Base-by-base conservation (phyloP, 805 yeast species). In the Jamesozyma lodderae region DNA sequence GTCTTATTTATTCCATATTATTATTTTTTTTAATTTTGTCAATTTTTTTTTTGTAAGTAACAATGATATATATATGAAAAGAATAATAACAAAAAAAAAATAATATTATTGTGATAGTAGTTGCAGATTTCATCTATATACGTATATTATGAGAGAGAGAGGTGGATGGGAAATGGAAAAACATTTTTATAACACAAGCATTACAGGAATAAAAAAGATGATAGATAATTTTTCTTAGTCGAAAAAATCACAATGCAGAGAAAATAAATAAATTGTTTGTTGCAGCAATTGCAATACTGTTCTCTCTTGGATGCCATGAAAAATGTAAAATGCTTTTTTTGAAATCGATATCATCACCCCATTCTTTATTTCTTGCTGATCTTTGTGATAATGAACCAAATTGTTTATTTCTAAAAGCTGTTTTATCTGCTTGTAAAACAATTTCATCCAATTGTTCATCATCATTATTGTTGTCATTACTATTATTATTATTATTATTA, bases 261-360 rank as follows among this genome's bases (percentile, higher is more conserved):
- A 83, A 83, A 43, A 83, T 81, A 65, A 81, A 83, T 51, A 85
- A 72, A 66, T 92, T 92, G 68, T 92, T 94, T 17, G 99, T 92
- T 15, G 98, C 97, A 35, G 97, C 97, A 56, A 92, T 84, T 31
- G 98, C 98, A 49, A 92, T 95, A 37, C 92, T 79, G 66, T 92
- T 86, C 66, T 94, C 98, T 50, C 70, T 72, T 46, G 99, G 98
- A 69, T 92, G 98, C 98, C 99, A 92, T 60, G 96, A 86, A 63
- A 87, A 71, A 65, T 92, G 97, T 62, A 90, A 70, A 43, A 92
- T 88, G 62, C 85, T 81, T 71, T 88, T 90, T 64, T 88, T 86
- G 69, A 88, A 92, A 64, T 94, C 97, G 48, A 88, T 83, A 56
- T 81, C 90, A 55, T 79, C 77, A 37, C 75, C 70, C 57, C 81